phyloP scores from a whole-genome alignment of 257 asterid species.

The Solanum chaucha region DNA sequence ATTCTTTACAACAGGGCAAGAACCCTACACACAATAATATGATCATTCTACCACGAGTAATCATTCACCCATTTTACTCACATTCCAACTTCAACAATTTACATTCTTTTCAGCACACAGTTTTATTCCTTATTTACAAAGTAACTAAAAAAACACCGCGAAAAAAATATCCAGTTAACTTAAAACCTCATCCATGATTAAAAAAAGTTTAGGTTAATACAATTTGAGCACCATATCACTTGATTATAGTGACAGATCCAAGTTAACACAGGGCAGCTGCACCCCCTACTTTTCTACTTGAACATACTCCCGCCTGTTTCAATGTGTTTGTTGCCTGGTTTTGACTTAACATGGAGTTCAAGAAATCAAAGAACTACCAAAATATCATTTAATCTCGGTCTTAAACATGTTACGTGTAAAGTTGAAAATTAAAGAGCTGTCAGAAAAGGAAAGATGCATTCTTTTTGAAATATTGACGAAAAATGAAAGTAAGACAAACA shows the following conservation, averaged over 20 bases:
- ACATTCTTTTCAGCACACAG: not conserved
- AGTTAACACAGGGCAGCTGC: not conserved
- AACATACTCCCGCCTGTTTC: not conserved
- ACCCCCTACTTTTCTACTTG: not conserved
- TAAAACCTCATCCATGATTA: no score
- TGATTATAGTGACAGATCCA: not conserved
- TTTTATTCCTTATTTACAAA: no score
- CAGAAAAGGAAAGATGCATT: not conserved
- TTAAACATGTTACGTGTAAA: not conserved
- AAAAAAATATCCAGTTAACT: no score
- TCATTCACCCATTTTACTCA: not conserved
- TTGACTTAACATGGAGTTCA: no score
- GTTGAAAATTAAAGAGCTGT: not conserved
- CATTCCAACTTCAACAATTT: not conserved
- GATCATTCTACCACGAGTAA: not conserved
- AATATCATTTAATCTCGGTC: no score
- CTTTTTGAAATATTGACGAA: no score
- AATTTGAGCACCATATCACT: no score
- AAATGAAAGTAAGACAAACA: no score
- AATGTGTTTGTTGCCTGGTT: not conserved
- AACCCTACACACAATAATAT: not conserved
- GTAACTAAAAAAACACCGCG: no score
- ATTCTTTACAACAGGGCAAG: slow-evolving; percentile 8
- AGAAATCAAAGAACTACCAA: not conserved
- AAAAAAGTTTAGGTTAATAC: no score